These are phyloP conservation scores for Fusarium torreyae DNA, from an alignment of 2,329 filamentous ascomycete genomes.

Conservation along the genomic window DNA sequence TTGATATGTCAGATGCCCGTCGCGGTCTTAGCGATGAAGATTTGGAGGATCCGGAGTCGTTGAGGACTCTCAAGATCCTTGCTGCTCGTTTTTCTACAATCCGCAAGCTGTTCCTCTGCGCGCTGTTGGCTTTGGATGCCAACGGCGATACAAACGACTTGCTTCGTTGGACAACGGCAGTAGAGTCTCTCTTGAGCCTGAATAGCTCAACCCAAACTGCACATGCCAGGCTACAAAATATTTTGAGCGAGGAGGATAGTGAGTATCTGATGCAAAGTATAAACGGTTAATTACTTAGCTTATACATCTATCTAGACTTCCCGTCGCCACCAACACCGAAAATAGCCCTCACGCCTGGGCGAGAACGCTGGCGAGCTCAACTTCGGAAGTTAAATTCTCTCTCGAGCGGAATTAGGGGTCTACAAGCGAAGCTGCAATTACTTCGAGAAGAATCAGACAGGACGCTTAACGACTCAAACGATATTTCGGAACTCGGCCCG, in stretches of 20 bases:
- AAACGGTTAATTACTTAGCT: constrained; percentile 24
- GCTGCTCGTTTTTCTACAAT: constrained; percentile 85
- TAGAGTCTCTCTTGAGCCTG: constrained; percentile 79
- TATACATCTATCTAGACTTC: constrained; percentile 60
- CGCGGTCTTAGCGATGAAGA: constrained; percentile 76
- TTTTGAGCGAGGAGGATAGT: constrained; percentile 87
- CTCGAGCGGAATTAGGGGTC: constrained; percentile 88
- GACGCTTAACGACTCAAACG: constrained; percentile 79
- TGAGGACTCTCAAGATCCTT: constrained; percentile 85
- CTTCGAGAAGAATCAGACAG: constrained; percentile 90
- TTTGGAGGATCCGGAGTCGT: constrained; percentile 82
- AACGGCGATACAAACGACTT: constrained; percentile 84
- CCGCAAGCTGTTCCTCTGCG: constrained; percentile 89
- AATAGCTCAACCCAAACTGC: constrained; percentile 73
- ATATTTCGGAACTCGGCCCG: constrained; percentile 82
- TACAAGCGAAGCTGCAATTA: constrained; percentile 95
- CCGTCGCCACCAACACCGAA: constrained; percentile 70
- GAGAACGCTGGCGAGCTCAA: constrained; percentile 88
- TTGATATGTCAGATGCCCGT: constrained; percentile 80
- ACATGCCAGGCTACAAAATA: constrained; percentile 75
- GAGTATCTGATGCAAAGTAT: constrained; percentile 54
- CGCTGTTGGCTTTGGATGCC: constrained; percentile 88
- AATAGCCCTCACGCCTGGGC: constrained; percentile 76
- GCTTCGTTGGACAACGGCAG: constrained; percentile 81
- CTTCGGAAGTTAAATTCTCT: constrained; percentile 90